phyloP scores from a whole-genome alignment of 257 asterid genomes.

The Solanum sejunctum region DNA sequence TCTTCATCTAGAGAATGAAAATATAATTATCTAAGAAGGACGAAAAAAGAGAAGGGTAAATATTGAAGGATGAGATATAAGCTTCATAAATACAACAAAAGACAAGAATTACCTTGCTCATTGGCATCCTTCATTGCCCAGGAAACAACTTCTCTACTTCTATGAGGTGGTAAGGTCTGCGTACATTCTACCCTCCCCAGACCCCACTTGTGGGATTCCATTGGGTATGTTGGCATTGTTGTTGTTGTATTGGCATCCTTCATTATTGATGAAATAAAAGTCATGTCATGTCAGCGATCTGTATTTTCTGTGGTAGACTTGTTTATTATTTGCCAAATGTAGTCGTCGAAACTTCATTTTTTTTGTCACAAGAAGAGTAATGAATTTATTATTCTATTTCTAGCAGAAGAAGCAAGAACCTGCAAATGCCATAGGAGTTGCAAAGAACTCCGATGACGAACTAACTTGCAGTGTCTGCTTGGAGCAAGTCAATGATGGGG shows the following conservation, averaged over 20 bases:
- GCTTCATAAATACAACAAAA: not conserved
- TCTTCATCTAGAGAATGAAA: not conserved
- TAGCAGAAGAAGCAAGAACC: slow-evolving; percentile 67
- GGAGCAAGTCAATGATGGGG: slow-evolving; percentile 92
- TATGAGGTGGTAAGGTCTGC: no score
- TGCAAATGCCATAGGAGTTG: slow-evolving; percentile 25
- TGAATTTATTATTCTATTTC: not conserved
- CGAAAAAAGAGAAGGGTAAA: not conserved
- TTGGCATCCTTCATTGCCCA: not conserved
- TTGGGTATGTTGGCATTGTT: no score
- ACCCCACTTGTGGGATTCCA: no score
- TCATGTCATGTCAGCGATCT: not conserved
- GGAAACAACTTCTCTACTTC: no score
- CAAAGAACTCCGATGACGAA: slow-evolving; percentile 57
- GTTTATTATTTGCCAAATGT: not conserved
- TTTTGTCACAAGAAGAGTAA: not conserved
- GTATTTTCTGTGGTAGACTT: not conserved
- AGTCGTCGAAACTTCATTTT: not conserved
- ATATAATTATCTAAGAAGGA: not conserved
- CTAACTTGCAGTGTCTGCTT: slow-evolving; percentile 96
- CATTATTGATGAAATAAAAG: not conserved
- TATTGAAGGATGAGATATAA: not conserved
- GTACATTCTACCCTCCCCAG: no score
- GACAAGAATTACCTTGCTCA: not conserved
- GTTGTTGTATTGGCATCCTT: not conserved